Evolutionary conservation across 163 green algal genomes (phyloP), one percentile per base, ranked within the genome.

Genomic region (Chlamydomonas reinhardtii): DNA sequence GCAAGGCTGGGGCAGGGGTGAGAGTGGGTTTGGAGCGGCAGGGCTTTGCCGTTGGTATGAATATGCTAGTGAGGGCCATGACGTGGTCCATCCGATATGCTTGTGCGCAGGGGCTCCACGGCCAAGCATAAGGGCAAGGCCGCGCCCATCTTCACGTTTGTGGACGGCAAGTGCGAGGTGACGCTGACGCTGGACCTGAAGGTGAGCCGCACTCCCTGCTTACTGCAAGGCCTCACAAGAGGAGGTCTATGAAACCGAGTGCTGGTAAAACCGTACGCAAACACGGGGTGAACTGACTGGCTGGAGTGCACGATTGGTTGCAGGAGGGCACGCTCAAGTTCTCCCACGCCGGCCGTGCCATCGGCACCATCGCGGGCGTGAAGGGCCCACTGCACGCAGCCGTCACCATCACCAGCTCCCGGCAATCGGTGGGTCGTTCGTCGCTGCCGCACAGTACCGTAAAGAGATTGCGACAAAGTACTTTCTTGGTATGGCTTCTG

Each of bases 101-200:
- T 56, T 56, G 29, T 22, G 35, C 16, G 65, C 89, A 84, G 81
- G 22, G 92, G 92, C 65, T 93, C 89, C 19, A 95, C 91, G 12
- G 91, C 92, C n/a, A 93, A 93, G 71, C 92, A 95, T 86, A 94
- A 94, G 81, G 90, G 91, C 86, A 94, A 93, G 72, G 89, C 89
- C 25, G 83, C 81, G n/a, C 92, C 92, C 34, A 86, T 93, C 72
- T 93, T 95, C 84, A 84, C 77, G 37, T 95, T 94, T 56, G 72
- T 82, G 56, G 89, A 95, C 31, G 92, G 92, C 74, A 92, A 92
- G 83, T 93, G 90, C 71, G 88, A 94, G 88, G 89, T 94, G 66
- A 92, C 89, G 4, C 52, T 95, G 32, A 95, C 91, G 22, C 80
- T 95, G 62, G 92, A 95, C 91, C 82, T 95, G 22, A 93, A 93